Percentiles rank a stretch among this genome's conserved stretches.
These are phyloP conservation scores for Mycosphaerelloides madeirae DNA, from an alignment of 2,329 filamentous ascomycete genomes.

Conservation along the genomic window DNA sequence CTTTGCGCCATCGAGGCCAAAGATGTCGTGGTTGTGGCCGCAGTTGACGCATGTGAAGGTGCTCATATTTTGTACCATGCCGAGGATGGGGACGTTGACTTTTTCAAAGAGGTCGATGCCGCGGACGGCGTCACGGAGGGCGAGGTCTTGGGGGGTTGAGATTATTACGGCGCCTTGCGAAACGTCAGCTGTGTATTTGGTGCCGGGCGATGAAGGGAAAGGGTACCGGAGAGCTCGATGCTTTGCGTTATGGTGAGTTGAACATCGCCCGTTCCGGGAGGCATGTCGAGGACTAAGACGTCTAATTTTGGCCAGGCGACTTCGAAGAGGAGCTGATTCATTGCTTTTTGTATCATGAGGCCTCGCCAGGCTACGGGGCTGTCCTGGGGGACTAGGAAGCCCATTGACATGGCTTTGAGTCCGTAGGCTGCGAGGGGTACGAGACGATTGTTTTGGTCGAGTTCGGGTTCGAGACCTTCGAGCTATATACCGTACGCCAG, in stretches of 20 bases:
- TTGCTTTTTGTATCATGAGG: conserved; percentile 94
- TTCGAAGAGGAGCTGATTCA: conserved; percentile 91
- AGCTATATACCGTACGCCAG: conserved; percentile 21
- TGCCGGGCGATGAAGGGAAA: no score
- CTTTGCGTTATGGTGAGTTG: conserved; percentile 97
- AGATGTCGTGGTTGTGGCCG: conserved; percentile 33
- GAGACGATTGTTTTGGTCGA: conserved; percentile 60
- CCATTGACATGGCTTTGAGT: conserved; percentile 98
- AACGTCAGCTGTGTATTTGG: no score
- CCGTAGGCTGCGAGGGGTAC: conserved; percentile 90
- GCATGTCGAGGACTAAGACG: conserved; percentile 81
- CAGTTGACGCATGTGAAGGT: conserved; percentile 70
- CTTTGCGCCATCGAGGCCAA: conserved; percentile 48
- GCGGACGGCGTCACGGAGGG: conserved; percentile 84
- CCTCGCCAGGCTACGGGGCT: conserved; percentile 92
- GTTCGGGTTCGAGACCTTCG: conserved; percentile 31
- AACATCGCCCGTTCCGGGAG: conserved; percentile 90
- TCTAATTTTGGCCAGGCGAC: conserved; percentile 92
- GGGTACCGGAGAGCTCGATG: conserved; percentile 65
- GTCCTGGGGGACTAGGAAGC: conserved; percentile 75
- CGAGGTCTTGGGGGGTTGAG: conserved; percentile 88
- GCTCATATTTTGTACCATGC: conserved; percentile 90
- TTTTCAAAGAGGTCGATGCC: conserved; percentile 91
- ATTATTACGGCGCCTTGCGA: conserved; percentile 70
- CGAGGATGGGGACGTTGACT: conserved; percentile 73